Evolutionary conservation across 2,329 filamentous ascomycete species (phyloP).

Genomic region (Trichoderma hamatum): DNA sequence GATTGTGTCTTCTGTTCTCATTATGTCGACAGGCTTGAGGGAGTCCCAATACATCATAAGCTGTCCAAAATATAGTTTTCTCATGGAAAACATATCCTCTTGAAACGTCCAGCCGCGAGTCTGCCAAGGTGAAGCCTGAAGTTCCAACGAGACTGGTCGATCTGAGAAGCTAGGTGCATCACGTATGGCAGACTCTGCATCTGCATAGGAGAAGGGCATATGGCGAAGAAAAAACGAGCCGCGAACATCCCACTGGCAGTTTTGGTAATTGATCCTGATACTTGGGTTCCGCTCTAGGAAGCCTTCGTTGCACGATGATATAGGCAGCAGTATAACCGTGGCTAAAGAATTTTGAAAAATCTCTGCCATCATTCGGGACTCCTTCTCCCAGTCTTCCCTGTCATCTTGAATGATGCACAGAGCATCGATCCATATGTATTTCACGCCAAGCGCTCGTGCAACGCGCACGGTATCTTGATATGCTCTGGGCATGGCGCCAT

Average conservation of each 20-base stretch:
- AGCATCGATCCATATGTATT: slow-evolving; percentile 19
- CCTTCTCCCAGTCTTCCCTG: slow-evolving; percentile 1
- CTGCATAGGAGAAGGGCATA: neutral
- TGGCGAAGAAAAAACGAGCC: slow-evolving; percentile 14
- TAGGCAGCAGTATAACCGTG: slow-evolving; percentile 1
- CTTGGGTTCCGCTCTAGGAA: slow-evolving; percentile 8
- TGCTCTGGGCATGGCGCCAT: neutral
- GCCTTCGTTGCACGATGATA: neutral
- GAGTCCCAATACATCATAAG: slow-evolving; percentile 20
- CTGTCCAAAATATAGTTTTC: slow-evolving; percentile 8
- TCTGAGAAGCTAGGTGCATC: neutral
- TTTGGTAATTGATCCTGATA: slow-evolving; percentile 2
- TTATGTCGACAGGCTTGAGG: neutral
- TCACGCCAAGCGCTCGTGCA: slow-evolving; percentile 7
- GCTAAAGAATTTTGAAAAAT: slow-evolving; percentile 3
- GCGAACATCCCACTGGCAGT: neutral
- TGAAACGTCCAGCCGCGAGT: slow-evolving; percentile 15
- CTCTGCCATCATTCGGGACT: slow-evolving; percentile 5
- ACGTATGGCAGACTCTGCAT: slow-evolving; percentile 5
- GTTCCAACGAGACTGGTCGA: neutral
- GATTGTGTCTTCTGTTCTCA: slow-evolving; percentile 10
- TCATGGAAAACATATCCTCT: slow-evolving; percentile 5
- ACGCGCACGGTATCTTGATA: neutral
- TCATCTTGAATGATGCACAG: slow-evolving; percentile 18
- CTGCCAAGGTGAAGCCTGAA: neutral